A percentile compares a stretch with the other conserved stretches of the same genome.
Conservation (phyloP, 495 filamentous ascomycete genomes). For the Penicillium daleae region DNA sequence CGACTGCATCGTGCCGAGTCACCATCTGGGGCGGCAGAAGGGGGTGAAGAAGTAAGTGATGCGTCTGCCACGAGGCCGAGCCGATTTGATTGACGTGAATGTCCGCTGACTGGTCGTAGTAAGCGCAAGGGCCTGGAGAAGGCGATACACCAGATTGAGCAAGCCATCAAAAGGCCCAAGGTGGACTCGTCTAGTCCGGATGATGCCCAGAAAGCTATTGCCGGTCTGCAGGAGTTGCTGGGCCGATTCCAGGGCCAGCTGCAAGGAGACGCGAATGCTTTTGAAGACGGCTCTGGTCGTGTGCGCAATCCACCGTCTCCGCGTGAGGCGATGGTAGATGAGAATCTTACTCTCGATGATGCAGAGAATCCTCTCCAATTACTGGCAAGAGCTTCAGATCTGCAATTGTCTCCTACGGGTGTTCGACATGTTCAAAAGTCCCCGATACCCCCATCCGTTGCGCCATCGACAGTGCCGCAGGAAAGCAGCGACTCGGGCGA, state of each 20-base stretch:
- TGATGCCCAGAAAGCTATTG: conserved; percentile 55
- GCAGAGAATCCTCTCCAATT: conserved; percentile 75
- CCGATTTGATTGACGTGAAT: not conserved
- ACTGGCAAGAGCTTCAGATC: conserved; percentile 69
- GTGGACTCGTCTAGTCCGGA: conserved; percentile 50
- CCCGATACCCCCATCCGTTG: conserved; percentile 20
- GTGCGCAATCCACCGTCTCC: conserved; percentile 30
- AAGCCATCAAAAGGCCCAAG: conserved; percentile 67
- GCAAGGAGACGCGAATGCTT: conserved; percentile 32
- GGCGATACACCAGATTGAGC: conserved; percentile 72
- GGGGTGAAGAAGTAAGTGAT: conserved; percentile 71
- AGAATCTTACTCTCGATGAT: conserved; percentile 65
- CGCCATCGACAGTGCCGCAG: conserved; percentile 11
- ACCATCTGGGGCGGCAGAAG: conserved; percentile 72
- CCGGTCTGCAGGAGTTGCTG: conserved; percentile 59
- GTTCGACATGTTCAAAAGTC: conserved; percentile 23
- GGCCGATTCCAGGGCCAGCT: conserved; percentile 47
- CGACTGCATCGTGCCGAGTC: conserved; percentile 68
- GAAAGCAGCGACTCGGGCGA: conserved; percentile 14
- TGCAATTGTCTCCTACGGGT: conserved; percentile 57
- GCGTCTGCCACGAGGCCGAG: not conserved
- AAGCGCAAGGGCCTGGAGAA: conserved; percentile 75
- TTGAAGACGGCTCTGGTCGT: conserved; percentile 33
- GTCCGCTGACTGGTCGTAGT: conserved; percentile 41
- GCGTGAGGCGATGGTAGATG: conserved; percentile 40